phyloP scores from a whole-genome alignment of 2,329 filamentous ascomycete genomes.

The Tolypocladium tropicale region DNA sequence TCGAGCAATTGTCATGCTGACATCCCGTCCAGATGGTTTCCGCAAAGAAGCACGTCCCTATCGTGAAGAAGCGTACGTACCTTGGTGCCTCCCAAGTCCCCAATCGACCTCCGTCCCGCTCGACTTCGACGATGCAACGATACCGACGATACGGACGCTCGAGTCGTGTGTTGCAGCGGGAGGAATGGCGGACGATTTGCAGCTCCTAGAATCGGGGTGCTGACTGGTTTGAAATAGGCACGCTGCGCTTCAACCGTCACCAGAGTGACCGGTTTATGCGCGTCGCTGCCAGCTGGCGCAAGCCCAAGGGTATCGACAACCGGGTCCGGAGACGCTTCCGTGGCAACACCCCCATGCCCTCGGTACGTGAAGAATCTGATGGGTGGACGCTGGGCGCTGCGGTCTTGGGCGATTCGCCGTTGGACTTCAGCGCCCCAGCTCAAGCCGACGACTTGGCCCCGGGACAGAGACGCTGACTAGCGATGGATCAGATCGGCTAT shows the following conservation, averaged over 20 bases:
- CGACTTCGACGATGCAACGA: background rate
- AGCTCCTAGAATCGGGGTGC: conserved; percentile 13
- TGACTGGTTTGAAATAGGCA: conserved; percentile 53
- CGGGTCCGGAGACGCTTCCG: conserved; percentile 95
- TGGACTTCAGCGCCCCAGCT: background rate
- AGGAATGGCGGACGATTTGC: background rate
- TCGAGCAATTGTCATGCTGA: conserved; percentile 16
- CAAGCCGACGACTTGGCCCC: background rate
- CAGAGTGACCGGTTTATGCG: conserved; percentile 96
- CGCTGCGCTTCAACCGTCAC: conserved; percentile 92
- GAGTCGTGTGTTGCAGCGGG: background rate
- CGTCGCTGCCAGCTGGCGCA: conserved; percentile 86
- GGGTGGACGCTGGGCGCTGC: background rate
- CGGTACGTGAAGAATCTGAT: conserved; percentile 54
- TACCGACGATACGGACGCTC: background rate
- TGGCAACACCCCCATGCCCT: conserved; percentile 93
- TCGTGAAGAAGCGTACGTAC: conserved; percentile 99
- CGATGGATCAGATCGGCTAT: conserved; percentile 71
- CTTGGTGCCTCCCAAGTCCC: conserved; percentile 6
- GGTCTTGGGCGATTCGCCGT: background rate
- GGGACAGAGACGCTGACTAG: conserved; percentile 4
- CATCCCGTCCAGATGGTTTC: conserved; percentile 69
- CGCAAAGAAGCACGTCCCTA: conserved; percentile 98
- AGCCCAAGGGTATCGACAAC: conserved; percentile 99
- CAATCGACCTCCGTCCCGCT: background rate